Conservation (phyloP, 2,329 filamentous ascomycete genomes). For the Colletotrichum sp. region DNA sequence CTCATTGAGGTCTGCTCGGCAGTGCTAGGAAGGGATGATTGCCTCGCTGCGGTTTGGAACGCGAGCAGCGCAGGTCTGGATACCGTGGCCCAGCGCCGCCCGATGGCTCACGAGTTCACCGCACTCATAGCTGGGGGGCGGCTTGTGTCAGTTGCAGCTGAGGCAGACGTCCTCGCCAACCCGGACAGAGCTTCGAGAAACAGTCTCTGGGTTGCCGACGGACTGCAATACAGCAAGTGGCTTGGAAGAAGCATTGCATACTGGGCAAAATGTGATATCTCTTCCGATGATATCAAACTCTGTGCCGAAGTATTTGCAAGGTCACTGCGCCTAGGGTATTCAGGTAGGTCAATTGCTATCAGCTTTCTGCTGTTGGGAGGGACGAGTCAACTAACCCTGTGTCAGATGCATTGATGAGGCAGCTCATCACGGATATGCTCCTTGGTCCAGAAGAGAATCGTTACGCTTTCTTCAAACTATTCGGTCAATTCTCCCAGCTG, state of each 20-base stretch:
- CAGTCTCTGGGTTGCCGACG: conserved; percentile 67
- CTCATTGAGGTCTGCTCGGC: conserved; percentile 49
- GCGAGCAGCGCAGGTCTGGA: conserved; percentile 24
- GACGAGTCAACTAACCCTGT: not conserved
- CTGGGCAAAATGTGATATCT: conserved; percentile 39
- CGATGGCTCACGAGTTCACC: conserved; percentile 48
- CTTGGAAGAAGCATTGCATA: conserved; percentile 66
- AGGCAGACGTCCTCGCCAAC: conserved; percentile 58
- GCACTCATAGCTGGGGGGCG: conserved; percentile 54
- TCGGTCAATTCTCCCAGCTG: conserved; percentile 40
- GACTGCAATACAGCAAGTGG: conserved; percentile 72
- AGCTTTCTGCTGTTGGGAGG: conserved; percentile 19
- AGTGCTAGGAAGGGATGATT: conserved; percentile 42
- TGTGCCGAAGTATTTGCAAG: conserved; percentile 59
- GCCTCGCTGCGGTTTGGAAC: conserved; percentile 44
- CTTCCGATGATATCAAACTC: conserved; percentile 41
- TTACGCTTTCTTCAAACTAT: conserved; percentile 32
- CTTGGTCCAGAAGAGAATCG: conserved; percentile 29
- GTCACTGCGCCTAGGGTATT: conserved; percentile 74
- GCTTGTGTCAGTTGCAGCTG: conserved; percentile 56
- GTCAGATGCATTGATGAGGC: conserved; percentile 47
- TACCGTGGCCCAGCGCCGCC: conserved; percentile 29
- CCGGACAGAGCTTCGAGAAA: conserved; percentile 29
- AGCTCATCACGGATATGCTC: conserved; percentile 42
- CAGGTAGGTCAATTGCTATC: conserved; percentile 52